Conservation (phyloP, 2,329 filamentous ascomycete genomes). For the Fusarium subtropicale region DNA sequence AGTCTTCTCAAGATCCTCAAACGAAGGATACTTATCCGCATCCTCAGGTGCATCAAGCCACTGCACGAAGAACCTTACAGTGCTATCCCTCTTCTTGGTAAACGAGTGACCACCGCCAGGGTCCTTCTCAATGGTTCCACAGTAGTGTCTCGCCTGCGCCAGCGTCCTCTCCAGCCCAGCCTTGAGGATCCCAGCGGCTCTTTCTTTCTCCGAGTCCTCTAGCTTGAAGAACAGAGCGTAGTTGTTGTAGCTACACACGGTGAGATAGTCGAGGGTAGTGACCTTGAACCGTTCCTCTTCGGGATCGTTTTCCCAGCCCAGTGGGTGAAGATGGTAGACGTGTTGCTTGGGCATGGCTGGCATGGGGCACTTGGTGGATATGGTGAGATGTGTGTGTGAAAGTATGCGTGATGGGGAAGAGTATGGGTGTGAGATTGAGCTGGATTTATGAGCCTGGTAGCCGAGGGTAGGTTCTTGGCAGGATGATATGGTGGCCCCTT, state of each 20-base stretch:
- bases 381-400: too few species aligned
- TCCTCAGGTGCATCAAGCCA: slow-evolving; percentile 52
- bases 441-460: too few species aligned
- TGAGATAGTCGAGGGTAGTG: slow-evolving; percentile 54
- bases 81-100: slow-evolving; percentile 51
- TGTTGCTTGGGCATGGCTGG: too few species aligned
- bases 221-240: slow-evolving; percentile 56
- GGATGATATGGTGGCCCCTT: too few species aligned
- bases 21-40: slow-evolving; percentile 48
- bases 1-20: slow-evolving; percentile 53
- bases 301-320: slow-evolving; percentile 54
- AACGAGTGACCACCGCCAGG: slow-evolving; percentile 52
- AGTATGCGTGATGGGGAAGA: too few species aligned
- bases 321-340: slow-evolving; percentile 47
- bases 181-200: slow-evolving; percentile 46
- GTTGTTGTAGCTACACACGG: slow-evolving; percentile 52
- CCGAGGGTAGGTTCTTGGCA: too few species aligned
- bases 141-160: slow-evolving; percentile 53
- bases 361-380: too few species aligned
- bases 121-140: slow-evolving; percentile 56
- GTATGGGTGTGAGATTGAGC: too few species aligned
- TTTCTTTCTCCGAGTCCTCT: slow-evolving; percentile 48
- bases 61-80: slow-evolving; percentile 52
- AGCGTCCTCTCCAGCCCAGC: slow-evolving; percentile 53
- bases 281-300: slow-evolving; percentile 54